phyloP scores from a whole-genome alignment of 2,329 filamentous ascomycete species.

The Harringtonia lauricola region DNA sequence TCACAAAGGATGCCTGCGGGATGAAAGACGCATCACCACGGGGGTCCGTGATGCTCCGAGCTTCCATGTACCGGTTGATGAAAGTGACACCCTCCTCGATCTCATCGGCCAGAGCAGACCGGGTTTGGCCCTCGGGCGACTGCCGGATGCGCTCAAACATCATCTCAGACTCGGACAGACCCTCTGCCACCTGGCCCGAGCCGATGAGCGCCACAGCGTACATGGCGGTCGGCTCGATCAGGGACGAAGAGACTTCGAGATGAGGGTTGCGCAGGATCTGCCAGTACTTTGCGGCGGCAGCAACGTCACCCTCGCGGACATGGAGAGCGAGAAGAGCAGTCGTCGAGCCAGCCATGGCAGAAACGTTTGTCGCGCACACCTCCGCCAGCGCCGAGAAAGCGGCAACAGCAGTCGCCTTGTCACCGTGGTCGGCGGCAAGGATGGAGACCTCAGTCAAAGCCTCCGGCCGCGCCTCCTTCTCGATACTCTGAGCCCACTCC shows the following conservation, averaged over 20 bases:
- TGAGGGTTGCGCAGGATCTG: slow-evolving; percentile 55
- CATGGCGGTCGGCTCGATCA: slow-evolving; percentile 86
- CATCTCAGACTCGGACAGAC: slow-evolving; percentile 63
- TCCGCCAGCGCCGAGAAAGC: slow-evolving; percentile 51
- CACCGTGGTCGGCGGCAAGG: slow-evolving; percentile 68
- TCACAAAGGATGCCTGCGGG: slow-evolving; percentile 28
- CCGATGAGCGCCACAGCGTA: slow-evolving; percentile 81
- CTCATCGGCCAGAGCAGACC: slow-evolving; percentile 57
- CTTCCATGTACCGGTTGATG: slow-evolving; percentile 46
- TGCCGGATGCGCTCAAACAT: slow-evolving; percentile 81
- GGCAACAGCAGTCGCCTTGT: slow-evolving; percentile 54
- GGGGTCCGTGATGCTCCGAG: slow-evolving; percentile 42
- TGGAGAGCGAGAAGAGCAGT: slow-evolving; percentile 73
- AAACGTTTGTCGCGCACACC: slow-evolving; percentile 50
- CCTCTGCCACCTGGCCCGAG: slow-evolving; percentile 74
- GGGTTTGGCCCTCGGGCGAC: slow-evolving; percentile 28
- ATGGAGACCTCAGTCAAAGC: slow-evolving; percentile 66
- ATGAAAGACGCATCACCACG: slow-evolving; percentile 36
- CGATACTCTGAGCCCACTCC: slow-evolving; percentile 56
- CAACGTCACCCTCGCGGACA: slow-evolving; percentile 69
- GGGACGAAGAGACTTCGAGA: slow-evolving; percentile 46
- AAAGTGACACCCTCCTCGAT: slow-evolving; percentile 79
- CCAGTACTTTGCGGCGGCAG: slow-evolving; percentile 73
- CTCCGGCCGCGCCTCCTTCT: slow-evolving; percentile 43
- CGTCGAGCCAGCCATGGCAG: slow-evolving; percentile 5